Evolutionary conservation across 2,329 filamentous ascomycete species (phyloP).

Genomic region (Aspergillus fischeri): DNA sequence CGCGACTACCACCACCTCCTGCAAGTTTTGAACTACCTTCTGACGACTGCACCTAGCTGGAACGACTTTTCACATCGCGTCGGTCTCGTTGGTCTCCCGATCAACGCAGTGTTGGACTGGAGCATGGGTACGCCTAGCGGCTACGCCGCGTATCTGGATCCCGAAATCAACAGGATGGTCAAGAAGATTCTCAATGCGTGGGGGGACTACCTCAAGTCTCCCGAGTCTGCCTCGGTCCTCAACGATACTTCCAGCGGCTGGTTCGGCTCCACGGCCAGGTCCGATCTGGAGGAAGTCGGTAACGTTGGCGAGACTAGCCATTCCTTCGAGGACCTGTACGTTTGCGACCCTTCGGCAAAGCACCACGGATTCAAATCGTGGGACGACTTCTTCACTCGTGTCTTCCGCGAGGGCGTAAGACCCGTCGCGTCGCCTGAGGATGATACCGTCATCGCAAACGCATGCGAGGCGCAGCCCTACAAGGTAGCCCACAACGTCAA

Average conservation of each 20-base stretch:
- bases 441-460: constrained; percentile 54
- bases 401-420: constrained; percentile 51
- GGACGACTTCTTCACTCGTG: constrained; percentile 67
- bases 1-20: constrained; percentile 66
- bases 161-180: constrained; percentile 50
- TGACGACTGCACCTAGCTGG: constrained; percentile 30
- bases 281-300: constrained; percentile 38
- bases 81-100: constrained; percentile 52
- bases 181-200: constrained; percentile 52
- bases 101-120: constrained; percentile 57
- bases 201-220: constrained; percentile 51
- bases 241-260: constrained; percentile 46
- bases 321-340: constrained; percentile 16
- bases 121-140: constrained; percentile 56
- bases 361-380: constrained; percentile 58
- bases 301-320: constrained; percentile 18
- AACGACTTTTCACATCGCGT: constrained; percentile 27
- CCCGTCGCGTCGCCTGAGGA: constrained; percentile 54
- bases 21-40: constrained; percentile 56
- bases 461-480: constrained; percentile 62
- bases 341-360: constrained; percentile 14
- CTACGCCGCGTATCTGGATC: constrained; percentile 51
- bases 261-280: constrained; percentile 50
- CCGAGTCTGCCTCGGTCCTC: constrained; percentile 51
- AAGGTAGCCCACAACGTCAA: constrained; percentile 49